phyloP scores from a whole-genome alignment of 345 rosid genomes.

The Dimocarpus longan region DNA sequence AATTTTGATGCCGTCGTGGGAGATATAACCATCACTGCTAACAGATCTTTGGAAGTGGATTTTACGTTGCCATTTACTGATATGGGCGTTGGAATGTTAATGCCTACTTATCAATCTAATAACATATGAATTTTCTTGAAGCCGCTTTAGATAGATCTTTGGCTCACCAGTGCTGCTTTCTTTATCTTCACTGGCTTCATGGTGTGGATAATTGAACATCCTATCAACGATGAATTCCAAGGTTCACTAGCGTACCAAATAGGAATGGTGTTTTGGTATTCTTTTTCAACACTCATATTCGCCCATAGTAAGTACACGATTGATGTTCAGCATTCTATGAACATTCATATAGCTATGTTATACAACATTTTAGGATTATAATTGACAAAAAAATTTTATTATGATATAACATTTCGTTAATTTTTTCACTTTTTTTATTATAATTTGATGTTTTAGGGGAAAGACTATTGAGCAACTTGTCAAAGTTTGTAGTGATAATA shows the following conservation, averaged over 20 bases:
- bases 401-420: no score
- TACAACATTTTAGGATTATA: no score
- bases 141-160: background rate
- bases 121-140: background rate
- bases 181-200: background rate
- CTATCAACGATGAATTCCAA: background rate
- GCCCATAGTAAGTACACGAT: background rate
- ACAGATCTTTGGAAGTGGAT: no score
- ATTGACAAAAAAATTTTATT: no score
- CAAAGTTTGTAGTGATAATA: conserved; percentile 38
- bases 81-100: background rate
- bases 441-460: background rate
- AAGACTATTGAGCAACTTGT: conserved; percentile 34
- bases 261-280: conserved; percentile 13
- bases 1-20: no score
- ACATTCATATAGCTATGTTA: no score
- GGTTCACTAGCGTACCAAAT: background rate
- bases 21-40: no score
- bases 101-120: background rate
- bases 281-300: conserved; percentile 16
- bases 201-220: background rate
- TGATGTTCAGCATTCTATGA: no score
- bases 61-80: background rate
- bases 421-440: no score
- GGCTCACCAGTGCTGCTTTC: background rate